Evolutionary conservation across 371 early-diverging fungal species (phyloP).

Genomic region (Conidiobolus incongruus): DNA sequence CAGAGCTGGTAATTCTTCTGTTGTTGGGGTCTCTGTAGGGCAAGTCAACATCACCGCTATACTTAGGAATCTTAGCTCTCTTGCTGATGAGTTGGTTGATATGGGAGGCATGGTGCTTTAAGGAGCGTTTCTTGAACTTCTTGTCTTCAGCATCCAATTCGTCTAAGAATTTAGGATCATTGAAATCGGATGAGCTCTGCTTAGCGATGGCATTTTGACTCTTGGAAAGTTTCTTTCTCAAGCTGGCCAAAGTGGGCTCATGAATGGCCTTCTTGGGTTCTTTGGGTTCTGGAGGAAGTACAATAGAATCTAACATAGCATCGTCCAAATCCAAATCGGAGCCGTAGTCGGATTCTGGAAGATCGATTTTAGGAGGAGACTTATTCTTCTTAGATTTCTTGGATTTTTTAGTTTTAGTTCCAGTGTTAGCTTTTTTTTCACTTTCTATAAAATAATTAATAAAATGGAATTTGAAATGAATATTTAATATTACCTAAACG

Average conservation of each 20-base stretch:
- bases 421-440: background rate
- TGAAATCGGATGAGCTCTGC: constrained; percentile 32
- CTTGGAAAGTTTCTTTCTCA: too few relatives aligned
- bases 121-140: constrained; percentile 30
- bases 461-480: background rate
- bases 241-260: too few relatives aligned
- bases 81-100: constrained; percentile 8
- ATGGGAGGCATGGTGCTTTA: constrained; percentile 27
- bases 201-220: too few relatives aligned
- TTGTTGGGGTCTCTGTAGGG: constrained; percentile 26
- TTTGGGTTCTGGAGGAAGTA: too few relatives aligned
- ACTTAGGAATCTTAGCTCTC: constrained; percentile 17
- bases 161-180: constrained; percentile 45
- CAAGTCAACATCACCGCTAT: constrained; percentile 48
- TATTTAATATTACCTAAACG: background rate
- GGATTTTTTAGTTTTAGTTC: background rate
- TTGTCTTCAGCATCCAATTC: constrained; percentile 66
- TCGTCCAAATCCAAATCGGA: constrained; percentile 5
- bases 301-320: constrained; percentile 3
- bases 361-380: constrained; percentile 6
- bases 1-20: constrained; percentile 6
- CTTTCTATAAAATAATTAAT: background rate
- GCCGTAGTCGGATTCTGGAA: constrained; percentile 6
- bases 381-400: constrained; percentile 5
- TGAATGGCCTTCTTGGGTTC: too few relatives aligned